A percentile compares a stretch with the other conserved stretches of the same genome.
These are phyloP conservation scores for Monosporascus sp. DNA, from an alignment of 2,329 filamentous ascomycete species.

Conservation along the genomic window DNA sequence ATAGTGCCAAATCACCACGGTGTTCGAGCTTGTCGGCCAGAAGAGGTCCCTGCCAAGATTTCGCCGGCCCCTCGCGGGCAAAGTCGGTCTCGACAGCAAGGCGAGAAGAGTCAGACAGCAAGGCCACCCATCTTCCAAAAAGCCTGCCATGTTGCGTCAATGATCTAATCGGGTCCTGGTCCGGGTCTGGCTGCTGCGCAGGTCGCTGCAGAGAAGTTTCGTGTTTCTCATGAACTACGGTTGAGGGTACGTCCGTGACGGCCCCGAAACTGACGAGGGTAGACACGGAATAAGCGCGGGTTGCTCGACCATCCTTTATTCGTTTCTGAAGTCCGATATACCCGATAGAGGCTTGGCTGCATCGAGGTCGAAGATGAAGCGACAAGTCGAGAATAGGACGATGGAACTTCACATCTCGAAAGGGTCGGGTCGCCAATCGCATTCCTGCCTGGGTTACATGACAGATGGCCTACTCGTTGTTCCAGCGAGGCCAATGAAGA, in stretches of 20 bases:
- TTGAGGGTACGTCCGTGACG: slow-evolving; percentile 10
- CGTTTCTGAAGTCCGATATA: not conserved
- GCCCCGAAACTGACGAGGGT: slow-evolving; percentile 4
- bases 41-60: slow-evolving; percentile 12
- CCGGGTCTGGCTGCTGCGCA: slow-evolving; percentile 4
- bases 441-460: slow-evolving; percentile 27
- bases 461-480: slow-evolving; percentile 4
- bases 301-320: slow-evolving; percentile 1
- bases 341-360: slow-evolving; percentile 4
- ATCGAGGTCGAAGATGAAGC: slow-evolving; percentile 4
- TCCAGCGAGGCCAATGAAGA: slow-evolving; percentile 1
- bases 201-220: not conserved
- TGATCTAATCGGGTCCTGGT: not conserved
- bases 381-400: slow-evolving; percentile 12
- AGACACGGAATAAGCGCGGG: slow-evolving; percentile 10
- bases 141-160: slow-evolving; percentile 14
- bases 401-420: slow-evolving; percentile 27
- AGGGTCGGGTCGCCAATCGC: slow-evolving; percentile 23
- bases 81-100: slow-evolving; percentile 27
- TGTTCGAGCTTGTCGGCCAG: slow-evolving; percentile 22
- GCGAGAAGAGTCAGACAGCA: slow-evolving; percentile 19
- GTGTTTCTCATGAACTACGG: slow-evolving; percentile 6
- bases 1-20: slow-evolving; percentile 23
- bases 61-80: slow-evolving; percentile 18
- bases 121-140: slow-evolving; percentile 20